phyloP scores from a whole-genome alignment of 768 basidiomycete genomes.

The Boletellus emodensis region DNA sequence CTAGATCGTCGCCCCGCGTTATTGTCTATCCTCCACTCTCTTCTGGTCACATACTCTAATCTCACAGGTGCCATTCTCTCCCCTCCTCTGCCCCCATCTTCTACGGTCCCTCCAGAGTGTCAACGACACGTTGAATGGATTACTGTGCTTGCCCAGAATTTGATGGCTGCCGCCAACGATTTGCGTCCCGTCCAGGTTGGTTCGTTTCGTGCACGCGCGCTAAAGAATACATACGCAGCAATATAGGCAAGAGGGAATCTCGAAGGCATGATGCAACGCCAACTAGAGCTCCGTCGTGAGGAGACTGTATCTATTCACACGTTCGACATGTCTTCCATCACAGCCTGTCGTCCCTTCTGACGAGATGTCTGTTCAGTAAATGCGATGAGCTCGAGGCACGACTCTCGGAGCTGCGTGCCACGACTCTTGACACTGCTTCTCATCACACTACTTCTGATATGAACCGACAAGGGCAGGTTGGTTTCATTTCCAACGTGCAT shows the following conservation, averaged over 20 bases:
- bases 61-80: conserved; percentile 65
- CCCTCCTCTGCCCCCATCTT: conserved; percentile 52
- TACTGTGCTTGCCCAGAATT: conserved; percentile 72
- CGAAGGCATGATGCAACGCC: conserved; percentile 76
- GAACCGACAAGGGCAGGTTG: conserved; percentile 16
- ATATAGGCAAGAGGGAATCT: conserved; percentile 73
- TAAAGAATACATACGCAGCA: not conserved
- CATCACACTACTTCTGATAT: not conserved
- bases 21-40: conserved; percentile 64
- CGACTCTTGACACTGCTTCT: conserved; percentile 13
- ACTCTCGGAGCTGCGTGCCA: conserved; percentile 49
- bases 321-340: conserved; percentile 40
- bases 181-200: conserved; percentile 80
- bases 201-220: conserved; percentile 4
- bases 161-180: conserved; percentile 89
- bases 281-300: conserved; percentile 67
- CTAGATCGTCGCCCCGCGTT: conserved; percentile 77
- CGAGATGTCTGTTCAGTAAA: conserved; percentile 42
- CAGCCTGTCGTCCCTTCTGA: conserved; percentile 4
- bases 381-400: conserved; percentile 67
- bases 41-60: conserved; percentile 75
- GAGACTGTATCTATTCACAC: conserved; percentile 67
- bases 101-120: conserved; percentile 60
- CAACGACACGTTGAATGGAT: conserved; percentile 78
- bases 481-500: not conserved